Percentiles rank a stretch among this genome's conserved stretches.
phyloP scores from a whole-genome alignment of 768 basidiomycete genomes.

The Holtermannia corniformis region DNA sequence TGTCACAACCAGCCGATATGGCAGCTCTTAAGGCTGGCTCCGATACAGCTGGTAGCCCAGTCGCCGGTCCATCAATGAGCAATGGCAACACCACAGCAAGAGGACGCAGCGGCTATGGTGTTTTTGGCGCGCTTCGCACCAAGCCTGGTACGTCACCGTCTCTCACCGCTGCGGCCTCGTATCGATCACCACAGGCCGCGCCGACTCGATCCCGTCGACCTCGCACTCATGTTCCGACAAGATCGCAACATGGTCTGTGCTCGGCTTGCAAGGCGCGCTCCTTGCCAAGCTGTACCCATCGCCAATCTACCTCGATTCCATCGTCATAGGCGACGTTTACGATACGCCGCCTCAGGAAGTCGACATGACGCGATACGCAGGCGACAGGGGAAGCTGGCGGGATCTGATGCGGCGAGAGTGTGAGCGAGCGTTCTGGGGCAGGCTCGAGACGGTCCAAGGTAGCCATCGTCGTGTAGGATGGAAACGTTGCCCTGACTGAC shows the following conservation, averaged over 20 bases:
- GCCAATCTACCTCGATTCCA: conserved; percentile 56
- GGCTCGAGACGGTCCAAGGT: conserved; percentile 44
- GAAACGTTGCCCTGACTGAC: too few species aligned
- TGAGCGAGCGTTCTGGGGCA: conserved; percentile 55
- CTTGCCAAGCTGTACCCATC: conserved; percentile 47
- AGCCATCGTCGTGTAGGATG: too few species aligned
- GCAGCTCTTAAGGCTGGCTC: conserved; percentile 53
- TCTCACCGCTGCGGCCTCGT: not conserved
- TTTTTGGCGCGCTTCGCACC: conserved; percentile 70
- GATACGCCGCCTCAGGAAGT: conserved; percentile 27
- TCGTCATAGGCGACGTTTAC: conserved; percentile 68
- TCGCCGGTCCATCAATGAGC: not conserved
- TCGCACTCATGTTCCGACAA: conserved; percentile 95
- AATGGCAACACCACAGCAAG: conserved; percentile 37
- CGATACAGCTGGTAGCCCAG: not conserved
- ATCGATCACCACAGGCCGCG: conserved; percentile 45
- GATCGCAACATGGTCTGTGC: conserved; percentile 72
- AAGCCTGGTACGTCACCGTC: conserved; percentile 57
- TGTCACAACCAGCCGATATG: conserved; percentile 62
- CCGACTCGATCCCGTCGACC: conserved; percentile 70
- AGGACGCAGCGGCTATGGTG: conserved; percentile 69
- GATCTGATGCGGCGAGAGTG: conserved; percentile 53
- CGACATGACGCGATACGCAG: not conserved
- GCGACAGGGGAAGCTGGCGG: conserved; percentile 11
- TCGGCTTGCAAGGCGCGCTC: conserved; percentile 80